These are phyloP conservation scores for Hirschioporus abietinus DNA, from an alignment of 768 basidiomycete genomes.

Conservation along the genomic window DNA sequence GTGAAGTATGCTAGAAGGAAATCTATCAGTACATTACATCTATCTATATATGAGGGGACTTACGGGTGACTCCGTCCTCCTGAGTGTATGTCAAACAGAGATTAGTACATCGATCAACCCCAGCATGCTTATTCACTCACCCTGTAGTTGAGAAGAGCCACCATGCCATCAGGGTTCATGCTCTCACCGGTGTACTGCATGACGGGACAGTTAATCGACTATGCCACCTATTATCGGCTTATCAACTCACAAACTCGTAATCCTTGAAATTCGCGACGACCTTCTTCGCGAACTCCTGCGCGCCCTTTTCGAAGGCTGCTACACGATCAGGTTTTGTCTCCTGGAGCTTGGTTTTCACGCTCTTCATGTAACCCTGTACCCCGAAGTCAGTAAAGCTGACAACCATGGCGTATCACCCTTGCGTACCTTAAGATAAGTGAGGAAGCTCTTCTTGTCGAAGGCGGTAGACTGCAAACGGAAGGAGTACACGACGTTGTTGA, in stretches of 20 bases:
- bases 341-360: constrained; percentile 62
- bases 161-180: constrained; percentile 90
- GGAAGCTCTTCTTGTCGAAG: constrained; percentile 91
- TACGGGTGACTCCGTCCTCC: constrained; percentile 81
- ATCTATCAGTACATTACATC: constrained; percentile 8
- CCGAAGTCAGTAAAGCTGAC: neutral
- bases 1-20: constrained; percentile 69
- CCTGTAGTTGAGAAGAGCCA: constrained; percentile 92
- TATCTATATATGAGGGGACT: constrained; percentile 23
- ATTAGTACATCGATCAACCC: constrained; percentile 7
- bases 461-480: constrained; percentile 78
- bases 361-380: constrained; percentile 89
- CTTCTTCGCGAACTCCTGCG: constrained; percentile 77
- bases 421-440: constrained; percentile 74
- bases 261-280: constrained; percentile 87
- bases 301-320: constrained; percentile 75
- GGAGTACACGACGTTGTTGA: constrained; percentile 90
- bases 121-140: constrained; percentile 31
- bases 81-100: constrained; percentile 20
- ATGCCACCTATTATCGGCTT: too few relatives aligned
- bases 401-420: neutral
- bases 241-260: constrained; percentile 75
- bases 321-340: constrained; percentile 55
- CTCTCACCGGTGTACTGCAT: constrained; percentile 61
- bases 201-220: constrained; percentile 7